A percentile compares a stretch with the other conserved stretches of the same genome.
phyloP scores from a whole-genome alignment of 176 grass and related monocot species.

The Metroxylon sagu region DNA sequence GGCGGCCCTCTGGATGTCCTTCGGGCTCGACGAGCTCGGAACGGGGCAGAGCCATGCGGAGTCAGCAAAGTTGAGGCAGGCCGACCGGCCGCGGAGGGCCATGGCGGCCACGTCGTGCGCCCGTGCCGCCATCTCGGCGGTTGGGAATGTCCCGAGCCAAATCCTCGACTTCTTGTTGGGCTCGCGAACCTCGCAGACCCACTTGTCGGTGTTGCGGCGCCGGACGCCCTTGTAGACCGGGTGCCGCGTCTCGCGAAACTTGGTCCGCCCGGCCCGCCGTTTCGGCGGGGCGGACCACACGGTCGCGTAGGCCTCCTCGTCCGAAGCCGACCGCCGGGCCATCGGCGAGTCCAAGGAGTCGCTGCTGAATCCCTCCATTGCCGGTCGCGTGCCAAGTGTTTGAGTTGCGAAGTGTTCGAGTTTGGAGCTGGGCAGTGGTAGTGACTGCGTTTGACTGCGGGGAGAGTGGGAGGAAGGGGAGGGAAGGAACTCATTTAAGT shows the following conservation, averaged over 20 bases:
- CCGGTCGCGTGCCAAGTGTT: not conserved
- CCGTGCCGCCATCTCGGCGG: slow-evolving; percentile 18
- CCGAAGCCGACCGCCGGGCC: not conserved
- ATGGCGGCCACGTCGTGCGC: slow-evolving; percentile 23
- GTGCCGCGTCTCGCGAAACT: too few relatives aligned
- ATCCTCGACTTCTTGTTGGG: slow-evolving; percentile 18
- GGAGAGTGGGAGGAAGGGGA: too few relatives aligned
- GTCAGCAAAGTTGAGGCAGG: slow-evolving; percentile 21
- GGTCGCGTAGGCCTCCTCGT: slow-evolving; percentile 9
- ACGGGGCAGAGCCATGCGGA: slow-evolving; percentile 4
- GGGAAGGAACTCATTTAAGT: too few relatives aligned
- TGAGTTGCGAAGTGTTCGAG: not conserved
- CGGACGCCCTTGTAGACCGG: too few relatives aligned
- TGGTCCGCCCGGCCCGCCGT: slow-evolving; percentile 1
- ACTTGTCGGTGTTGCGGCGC: slow-evolving; percentile 17
- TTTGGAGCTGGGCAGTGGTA: too few relatives aligned
- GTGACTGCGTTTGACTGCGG: too few relatives aligned
- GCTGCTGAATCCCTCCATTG: slow-evolving; percentile 2
- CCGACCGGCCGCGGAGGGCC: slow-evolving; percentile 14
- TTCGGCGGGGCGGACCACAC: slow-evolving; percentile 7
- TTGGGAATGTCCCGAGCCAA: slow-evolving; percentile 14
- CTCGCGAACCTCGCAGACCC: slow-evolving; percentile 21
- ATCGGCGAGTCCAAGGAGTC: slow-evolving; percentile 6
- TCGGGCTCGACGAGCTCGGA: not conserved
- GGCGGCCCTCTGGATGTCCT: slow-evolving; percentile 9